These are phyloP conservation scores for Saccharum spontaneum DNA, from an alignment of 176 grass and related monocot species.

Conservation along the genomic window DNA sequence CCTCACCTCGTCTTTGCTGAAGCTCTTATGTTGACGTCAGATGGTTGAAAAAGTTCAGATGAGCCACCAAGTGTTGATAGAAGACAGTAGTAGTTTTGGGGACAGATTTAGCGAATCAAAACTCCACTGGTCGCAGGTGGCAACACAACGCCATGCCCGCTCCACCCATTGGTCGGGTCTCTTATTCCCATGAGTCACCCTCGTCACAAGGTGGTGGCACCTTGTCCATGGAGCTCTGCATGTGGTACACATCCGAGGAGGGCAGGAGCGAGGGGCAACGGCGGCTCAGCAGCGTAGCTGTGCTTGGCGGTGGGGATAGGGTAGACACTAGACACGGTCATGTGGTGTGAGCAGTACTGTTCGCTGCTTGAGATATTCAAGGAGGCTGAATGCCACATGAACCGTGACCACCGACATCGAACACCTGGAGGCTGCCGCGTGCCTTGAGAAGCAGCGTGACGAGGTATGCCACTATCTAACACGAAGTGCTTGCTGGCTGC, in stretches of 20 bases:
- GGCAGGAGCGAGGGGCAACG: neutral
- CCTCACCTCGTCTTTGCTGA: neutral
- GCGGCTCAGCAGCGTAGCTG: conserved; percentile 22
- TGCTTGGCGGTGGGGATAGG: conserved; percentile 48
- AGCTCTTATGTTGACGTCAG: neutral
- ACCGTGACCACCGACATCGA: conserved; percentile 59
- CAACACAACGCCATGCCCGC: conserved; percentile 1
- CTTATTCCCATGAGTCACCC: neutral
- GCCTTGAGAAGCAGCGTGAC: conserved; percentile 43
- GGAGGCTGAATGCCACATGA: conserved; percentile 61
- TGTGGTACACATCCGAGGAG: conserved; percentile 30
- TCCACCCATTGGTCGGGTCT: conserved; percentile 31
- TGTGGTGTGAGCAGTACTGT: conserved; percentile 58
- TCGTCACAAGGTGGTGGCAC: neutral
- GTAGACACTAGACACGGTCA: conserved; percentile 65
- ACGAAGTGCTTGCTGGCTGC: neutral
- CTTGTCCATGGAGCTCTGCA: neutral
- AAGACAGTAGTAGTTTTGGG: neutral
- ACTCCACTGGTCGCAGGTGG: neutral
- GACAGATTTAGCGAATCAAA: neutral
- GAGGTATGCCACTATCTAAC: conserved; percentile 40
- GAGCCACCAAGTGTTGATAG: neutral
- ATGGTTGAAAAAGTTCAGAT: neutral
- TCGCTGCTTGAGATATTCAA: conserved; percentile 55
- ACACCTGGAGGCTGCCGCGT: conserved; percentile 49